Evolutionary conservation across 129 eudicot species (phyloP).

Genomic region (Scalesia atractyloides): DNA sequence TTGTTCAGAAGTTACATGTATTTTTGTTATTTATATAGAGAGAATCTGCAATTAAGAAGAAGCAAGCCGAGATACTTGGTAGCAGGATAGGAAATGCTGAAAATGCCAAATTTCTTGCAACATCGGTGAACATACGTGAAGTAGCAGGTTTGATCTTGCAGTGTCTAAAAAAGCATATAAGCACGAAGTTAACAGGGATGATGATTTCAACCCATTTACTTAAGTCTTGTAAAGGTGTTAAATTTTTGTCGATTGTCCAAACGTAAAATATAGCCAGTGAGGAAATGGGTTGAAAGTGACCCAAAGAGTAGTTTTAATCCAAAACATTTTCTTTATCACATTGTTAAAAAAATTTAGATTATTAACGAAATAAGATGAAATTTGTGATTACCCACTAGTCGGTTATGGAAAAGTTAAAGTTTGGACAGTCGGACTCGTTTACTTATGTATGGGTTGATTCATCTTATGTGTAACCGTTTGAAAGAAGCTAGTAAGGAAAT

Average conservation of each 20-base stretch:
- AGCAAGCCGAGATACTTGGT: slow-evolving; percentile 47
- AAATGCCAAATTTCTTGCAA: too few relatives aligned
- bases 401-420: neutral
- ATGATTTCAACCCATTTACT: neutral
- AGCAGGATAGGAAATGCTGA: neutral
- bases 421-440: neutral
- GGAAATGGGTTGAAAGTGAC: neutral
- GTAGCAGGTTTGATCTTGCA: slow-evolving; percentile 73
- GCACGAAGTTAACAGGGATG: neutral
- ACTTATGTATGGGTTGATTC: neutral
- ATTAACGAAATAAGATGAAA: neutral
- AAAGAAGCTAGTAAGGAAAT: too few relatives aligned
- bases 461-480: too few relatives aligned
- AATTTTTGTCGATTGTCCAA: too few relatives aligned
- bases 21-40: slow-evolving; percentile 44
- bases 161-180: slow-evolving; percentile 20
- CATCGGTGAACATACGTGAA: slow-evolving; percentile 23
- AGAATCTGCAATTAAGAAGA: slow-evolving; percentile 82
- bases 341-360: neutral
- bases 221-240: neutral
- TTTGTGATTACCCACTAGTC: neutral
- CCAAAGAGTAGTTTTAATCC: neutral
- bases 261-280: neutral
- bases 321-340: neutral
- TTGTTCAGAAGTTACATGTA: neutral